Evolutionary conservation across 202 grass and related monocot species (phyloP).

Genomic region (Eragrostis tef): DNA sequence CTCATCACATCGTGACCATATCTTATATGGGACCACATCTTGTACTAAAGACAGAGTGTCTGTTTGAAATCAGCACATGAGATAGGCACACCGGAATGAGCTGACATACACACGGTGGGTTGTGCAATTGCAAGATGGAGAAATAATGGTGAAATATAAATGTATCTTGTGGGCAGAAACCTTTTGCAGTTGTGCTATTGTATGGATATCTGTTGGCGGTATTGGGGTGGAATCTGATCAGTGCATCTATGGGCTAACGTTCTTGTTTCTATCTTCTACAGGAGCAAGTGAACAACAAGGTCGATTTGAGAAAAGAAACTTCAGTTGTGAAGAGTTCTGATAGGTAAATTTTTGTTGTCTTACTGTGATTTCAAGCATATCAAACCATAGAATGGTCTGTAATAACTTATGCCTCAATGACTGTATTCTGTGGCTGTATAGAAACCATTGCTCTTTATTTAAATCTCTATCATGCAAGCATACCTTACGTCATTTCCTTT

Average conservation of each 20-base stretch:
- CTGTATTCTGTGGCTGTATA: neutral
- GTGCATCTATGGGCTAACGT: conserved; percentile 19
- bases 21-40: conserved; percentile 42
- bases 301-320: conserved; percentile 26
- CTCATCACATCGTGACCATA: conserved; percentile 34
- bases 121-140: conserved; percentile 16
- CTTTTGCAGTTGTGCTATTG: conserved; percentile 10
- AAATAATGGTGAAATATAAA: conserved; percentile 3
- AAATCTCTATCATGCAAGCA: conserved; percentile 37
- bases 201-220: conserved; percentile 1
- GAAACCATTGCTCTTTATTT: conserved; percentile 33
- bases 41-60: conserved; percentile 15
- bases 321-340: conserved; percentile 46
- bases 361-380: conserved; percentile 46
- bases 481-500: conserved; percentile 22
- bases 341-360: conserved; percentile 47
- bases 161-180: conserved; percentile 31
- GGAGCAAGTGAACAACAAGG: conserved; percentile 42
- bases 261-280: conserved; percentile 24
- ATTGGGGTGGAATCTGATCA: conserved; percentile 3
- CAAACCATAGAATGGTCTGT: conserved; percentile 8
- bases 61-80: conserved; percentile 34
- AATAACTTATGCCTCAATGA: conserved; percentile 27
- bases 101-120: neutral
- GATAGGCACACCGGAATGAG: neutral